These are phyloP conservation scores for Lipomyces starkeyi DNA, from an alignment of 805 yeast species.

Conservation along the genomic window DNA sequence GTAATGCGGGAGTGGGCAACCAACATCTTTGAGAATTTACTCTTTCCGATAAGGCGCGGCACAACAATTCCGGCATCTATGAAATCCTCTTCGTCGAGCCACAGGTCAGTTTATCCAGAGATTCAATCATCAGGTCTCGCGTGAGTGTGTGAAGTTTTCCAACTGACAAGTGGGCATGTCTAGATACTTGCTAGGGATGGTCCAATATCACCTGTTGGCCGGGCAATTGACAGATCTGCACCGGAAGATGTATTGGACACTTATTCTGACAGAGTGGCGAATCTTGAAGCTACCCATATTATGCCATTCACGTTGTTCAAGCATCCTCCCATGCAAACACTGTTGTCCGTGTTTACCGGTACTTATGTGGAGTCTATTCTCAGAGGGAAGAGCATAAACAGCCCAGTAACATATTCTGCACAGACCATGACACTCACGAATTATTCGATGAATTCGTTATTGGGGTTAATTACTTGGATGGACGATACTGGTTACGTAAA, in stretches of 20 bases:
- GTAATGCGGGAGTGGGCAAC: not conserved
- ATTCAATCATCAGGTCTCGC: not conserved
- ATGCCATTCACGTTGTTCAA: too few species aligned
- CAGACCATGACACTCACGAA: too few species aligned
- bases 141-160: not conserved
- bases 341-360: too few species aligned
- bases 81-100: not conserved
- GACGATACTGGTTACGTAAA: too few species aligned
- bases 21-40: not conserved
- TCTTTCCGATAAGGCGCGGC: not conserved
- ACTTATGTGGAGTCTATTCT: too few species aligned
- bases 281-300: too few species aligned
- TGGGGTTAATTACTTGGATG: too few species aligned
- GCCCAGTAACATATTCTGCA: too few species aligned
- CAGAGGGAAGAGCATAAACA: too few species aligned
- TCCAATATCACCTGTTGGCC: not conserved
- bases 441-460: too few species aligned
- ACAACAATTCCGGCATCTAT: not conserved
- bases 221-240: not conserved
- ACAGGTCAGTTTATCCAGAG: not conserved
- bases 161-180: not conserved
- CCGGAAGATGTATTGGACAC: not conserved
- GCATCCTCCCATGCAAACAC: too few species aligned
- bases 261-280: too few species aligned
- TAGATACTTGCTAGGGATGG: conserved; percentile 1